Conservation (phyloP, 331 rosid genomes). For the Saraca asoca region DNA sequence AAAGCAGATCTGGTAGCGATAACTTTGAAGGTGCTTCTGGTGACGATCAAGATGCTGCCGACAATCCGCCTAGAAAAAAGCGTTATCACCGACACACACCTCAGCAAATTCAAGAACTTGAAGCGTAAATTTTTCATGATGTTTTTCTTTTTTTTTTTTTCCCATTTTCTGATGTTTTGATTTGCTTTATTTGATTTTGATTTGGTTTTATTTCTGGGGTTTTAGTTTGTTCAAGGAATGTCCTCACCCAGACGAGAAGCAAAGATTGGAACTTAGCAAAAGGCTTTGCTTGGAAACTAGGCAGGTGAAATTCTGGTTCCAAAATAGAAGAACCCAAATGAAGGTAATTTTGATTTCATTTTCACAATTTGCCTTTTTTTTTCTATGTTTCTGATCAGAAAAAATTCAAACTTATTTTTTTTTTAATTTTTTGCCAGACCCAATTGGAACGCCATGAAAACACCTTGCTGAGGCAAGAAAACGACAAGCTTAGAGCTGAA, state of each 20-base stretch:
- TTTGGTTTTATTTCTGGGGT: neutral
- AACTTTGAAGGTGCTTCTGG: conserved; percentile 91
- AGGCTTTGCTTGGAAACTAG: conserved; percentile 87
- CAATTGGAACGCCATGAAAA: conserved; percentile 95
- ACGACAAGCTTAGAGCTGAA: conserved; percentile 87
- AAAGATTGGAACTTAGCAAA: conserved; percentile 80
- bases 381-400: neutral
- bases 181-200: neutral
- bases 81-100: conserved; percentile 99
- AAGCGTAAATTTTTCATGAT: conserved; percentile 51
- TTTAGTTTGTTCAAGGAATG: conserved; percentile 90
- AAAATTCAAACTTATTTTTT: conserved; percentile 20
- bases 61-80: conserved; percentile 81
- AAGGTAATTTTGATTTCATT: conserved; percentile 57
- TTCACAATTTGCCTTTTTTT: neutral
- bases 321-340: conserved; percentile 97
- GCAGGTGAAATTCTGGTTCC: conserved; percentile 98
- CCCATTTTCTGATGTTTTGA: neutral
- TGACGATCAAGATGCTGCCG: conserved; percentile 85
- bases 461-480: conserved; percentile 77
- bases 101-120: conserved; percentile 98
- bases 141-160: neutral
- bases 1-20: conserved; percentile 96
- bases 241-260: conserved; percentile 99
- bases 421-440: conserved; percentile 48